phyloP scores from a whole-genome alignment of 192 early-diverging fungal genomes.

The Gryganskiella cystojenkinii region DNA sequence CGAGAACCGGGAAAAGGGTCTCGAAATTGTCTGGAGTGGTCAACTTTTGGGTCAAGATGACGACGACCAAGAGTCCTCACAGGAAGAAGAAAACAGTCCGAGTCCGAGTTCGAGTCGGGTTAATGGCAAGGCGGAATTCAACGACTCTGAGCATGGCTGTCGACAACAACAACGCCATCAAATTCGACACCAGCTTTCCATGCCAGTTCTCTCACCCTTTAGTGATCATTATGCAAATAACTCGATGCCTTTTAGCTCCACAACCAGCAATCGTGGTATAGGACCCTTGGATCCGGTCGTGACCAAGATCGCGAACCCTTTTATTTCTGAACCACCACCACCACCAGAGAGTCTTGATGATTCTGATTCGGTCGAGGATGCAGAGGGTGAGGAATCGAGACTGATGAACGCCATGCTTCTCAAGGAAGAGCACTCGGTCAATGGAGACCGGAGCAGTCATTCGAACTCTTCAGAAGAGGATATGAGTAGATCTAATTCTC shows the following conservation, averaged over 20 bases:
- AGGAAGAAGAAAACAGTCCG: slow-evolving; percentile 10
- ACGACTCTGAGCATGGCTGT: neutral
- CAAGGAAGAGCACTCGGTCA: slow-evolving; percentile 20
- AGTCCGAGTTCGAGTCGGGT: neutral
- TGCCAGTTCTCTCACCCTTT: slow-evolving; percentile 13
- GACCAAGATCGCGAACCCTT: neutral
- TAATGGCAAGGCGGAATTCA: slow-evolving; percentile 21
- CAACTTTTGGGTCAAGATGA: slow-evolving; percentile 14
- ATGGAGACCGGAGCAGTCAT: neutral
- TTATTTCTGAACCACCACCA: neutral
- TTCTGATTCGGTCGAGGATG: too few relatives aligned
- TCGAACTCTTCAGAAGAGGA: too few relatives aligned
- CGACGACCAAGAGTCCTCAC: slow-evolving; percentile 7
- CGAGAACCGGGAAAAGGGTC: slow-evolving; percentile 40
- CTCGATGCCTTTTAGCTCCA: neutral
- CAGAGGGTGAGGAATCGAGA: slow-evolving; percentile 7
- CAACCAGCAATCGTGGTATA: neutral
- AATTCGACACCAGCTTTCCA: slow-evolving; percentile 10
- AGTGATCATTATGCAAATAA: slow-evolving; percentile 6
- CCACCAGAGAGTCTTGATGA: too few relatives aligned
- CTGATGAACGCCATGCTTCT: slow-evolving; percentile 41
- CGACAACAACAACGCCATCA: neutral
- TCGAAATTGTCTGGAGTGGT: slow-evolving; percentile 47
- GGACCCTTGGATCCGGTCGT: slow-evolving; percentile 5
- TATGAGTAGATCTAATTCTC: too few relatives aligned